Conservation (phyloP, 1,284 basidiomycete genomes). For the Moesziomyces antarcticus region DNA sequence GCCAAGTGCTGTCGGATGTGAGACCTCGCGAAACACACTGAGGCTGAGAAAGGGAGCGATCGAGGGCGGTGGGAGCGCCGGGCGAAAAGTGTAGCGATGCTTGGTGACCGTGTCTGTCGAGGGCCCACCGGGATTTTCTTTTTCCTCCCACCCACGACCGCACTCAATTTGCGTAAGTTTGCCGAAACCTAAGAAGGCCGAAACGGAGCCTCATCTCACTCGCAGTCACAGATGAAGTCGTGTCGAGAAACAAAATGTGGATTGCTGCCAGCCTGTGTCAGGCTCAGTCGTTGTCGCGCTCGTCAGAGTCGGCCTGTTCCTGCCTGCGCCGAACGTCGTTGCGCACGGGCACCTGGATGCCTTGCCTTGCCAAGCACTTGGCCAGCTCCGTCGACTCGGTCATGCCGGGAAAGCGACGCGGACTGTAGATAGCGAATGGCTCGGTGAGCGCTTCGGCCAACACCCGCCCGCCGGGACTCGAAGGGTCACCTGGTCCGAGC, state of each 20-base stretch:
- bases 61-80: too few species aligned
- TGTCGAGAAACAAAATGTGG: not conserved
- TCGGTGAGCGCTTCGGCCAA: constrained; percentile 32
- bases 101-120: constrained; percentile 6
- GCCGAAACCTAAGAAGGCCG: not conserved
- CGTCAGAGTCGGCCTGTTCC: constrained; percentile 23
- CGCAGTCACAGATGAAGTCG: not conserved
- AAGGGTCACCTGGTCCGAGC: constrained; percentile 2
- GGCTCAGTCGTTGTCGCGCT: constrained; percentile 2
- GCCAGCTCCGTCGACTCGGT: constrained; percentile 52
- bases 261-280: not conserved
- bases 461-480: constrained; percentile 20
- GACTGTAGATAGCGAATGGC: constrained; percentile 44
- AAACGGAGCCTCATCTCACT: not conserved
- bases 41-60: too few species aligned
- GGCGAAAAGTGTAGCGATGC: constrained; percentile 13
- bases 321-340: constrained; percentile 40
- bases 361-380: constrained; percentile 47
- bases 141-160: too few species aligned
- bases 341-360: constrained; percentile 50
- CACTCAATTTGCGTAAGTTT: not conserved
- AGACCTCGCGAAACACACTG: too few species aligned
- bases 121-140: too few species aligned
- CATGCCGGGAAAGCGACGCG: constrained; percentile 48
- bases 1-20: too few species aligned